Evolutionary conservation across 176 grass and related monocot species (phyloP), one percentile per base, ranked within the genome.

Genomic region (Alloteropsis semialata): DNA sequence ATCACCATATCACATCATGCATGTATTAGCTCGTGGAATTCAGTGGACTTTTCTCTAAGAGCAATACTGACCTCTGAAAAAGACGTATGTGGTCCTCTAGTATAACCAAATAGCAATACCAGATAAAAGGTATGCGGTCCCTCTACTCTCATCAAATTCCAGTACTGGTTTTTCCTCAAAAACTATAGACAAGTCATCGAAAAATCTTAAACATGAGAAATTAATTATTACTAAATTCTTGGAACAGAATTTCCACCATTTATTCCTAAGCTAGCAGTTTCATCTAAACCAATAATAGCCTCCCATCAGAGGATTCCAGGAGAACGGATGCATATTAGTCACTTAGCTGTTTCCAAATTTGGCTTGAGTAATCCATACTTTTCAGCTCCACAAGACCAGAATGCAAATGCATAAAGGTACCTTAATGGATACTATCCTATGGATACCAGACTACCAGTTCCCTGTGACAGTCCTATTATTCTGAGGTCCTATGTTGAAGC

Each of bases 31-130:
- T 53, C 24, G 25, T 54, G 37, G 5, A 80, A 80, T 53, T 25
- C 60, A 30, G 42, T 62, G 30, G 65, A 72, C n/a, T 72, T 79
- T 60, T 59, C 41, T 79, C 41, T 46, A 24, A 57, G 55, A 70
- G 24, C 38, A 72, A 38, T 80, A 51, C n/a, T 65, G 30, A 41
- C 63, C 15, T 80, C 24, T 54, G 66, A 80, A 51, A 65, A 56
- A 57, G 77, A 74, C 77, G 5, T 24, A 44, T 74, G 77, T 27
- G 45, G 34, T 43, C 63, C 63, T 69, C 62, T 29, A 41, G 28
- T 49, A 70, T 28, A 33, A 69, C 78, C 30, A 87, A 72, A 59
- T 21, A 45, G 63, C 36, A 53, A 43, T 54, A 37, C 10, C 10
- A 22, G 27, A 86, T 48, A 46, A 58, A 74, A 81, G 69, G 11